phyloP scores from a whole-genome alignment of 1,284 basidiomycete genomes.

The Anthracocystis setariae region DNA sequence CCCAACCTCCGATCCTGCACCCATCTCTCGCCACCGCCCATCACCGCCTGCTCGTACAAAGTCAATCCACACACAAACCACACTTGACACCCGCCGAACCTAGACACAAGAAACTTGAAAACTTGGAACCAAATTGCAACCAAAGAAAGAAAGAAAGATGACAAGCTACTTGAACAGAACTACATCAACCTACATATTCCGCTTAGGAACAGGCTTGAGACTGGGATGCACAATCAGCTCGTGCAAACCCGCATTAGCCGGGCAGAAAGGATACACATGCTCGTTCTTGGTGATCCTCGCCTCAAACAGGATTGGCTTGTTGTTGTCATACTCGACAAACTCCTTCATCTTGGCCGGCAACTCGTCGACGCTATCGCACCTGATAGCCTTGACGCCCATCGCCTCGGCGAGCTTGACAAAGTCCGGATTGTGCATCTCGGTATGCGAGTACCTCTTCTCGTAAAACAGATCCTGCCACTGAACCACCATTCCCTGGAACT shows the following conservation, averaged over 20 bases:
- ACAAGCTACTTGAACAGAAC: background rate
- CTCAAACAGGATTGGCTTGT: slow-evolving; percentile 88
- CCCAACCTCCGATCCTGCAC: too few species aligned
- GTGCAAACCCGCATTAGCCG: slow-evolving; percentile 89
- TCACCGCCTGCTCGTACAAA: too few species aligned
- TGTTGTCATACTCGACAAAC: slow-evolving; percentile 91
- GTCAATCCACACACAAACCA: too few species aligned
- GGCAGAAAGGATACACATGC: slow-evolving; percentile 94
- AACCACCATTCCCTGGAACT: slow-evolving; percentile 83
- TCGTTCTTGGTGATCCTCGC: slow-evolving; percentile 86
- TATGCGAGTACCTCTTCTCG: slow-evolving; percentile 91
- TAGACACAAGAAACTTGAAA: background rate
- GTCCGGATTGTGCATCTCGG: slow-evolving; percentile 91
- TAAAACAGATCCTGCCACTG: slow-evolving; percentile 99
- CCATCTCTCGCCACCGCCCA: too few species aligned
- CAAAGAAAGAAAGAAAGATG: background rate
- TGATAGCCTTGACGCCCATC: slow-evolving; percentile 91
- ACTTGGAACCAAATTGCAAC: slow-evolving; percentile 1
- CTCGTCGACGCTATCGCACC: slow-evolving; percentile 78
- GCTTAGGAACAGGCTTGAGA: slow-evolving; percentile 46
- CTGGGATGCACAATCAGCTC: slow-evolving; percentile 72
- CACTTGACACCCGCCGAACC: background rate
- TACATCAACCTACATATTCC: background rate
- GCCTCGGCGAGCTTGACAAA: slow-evolving; percentile 86
- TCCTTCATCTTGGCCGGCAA: slow-evolving; percentile 96